Conservation (phyloP, 164 flowering plant genomes). For the Cinnamomum micranthum region DNA sequence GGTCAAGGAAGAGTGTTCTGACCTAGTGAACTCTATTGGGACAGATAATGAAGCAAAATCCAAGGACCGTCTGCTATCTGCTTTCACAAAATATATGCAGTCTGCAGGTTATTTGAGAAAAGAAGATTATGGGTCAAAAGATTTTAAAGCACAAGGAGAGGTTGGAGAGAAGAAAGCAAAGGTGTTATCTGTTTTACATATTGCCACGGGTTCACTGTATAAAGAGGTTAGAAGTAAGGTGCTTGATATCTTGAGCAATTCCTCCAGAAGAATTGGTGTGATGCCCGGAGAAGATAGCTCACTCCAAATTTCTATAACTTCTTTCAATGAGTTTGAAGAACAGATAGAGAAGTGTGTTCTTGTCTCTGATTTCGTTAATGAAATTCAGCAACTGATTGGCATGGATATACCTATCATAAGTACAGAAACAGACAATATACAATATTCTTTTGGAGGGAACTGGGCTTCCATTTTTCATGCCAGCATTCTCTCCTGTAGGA, state of each 20-base stretch:
- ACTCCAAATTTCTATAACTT: constrained; percentile 39
- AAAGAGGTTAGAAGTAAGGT: constrained; percentile 52
- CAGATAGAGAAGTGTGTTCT: constrained; percentile 80
- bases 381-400: constrained; percentile 38
- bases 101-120: constrained; percentile 49
- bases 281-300: constrained; percentile 24
- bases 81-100: constrained; percentile 63
- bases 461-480: constrained; percentile 66
- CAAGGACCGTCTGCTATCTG: constrained; percentile 62
- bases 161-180: constrained; percentile 59
- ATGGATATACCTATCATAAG: constrained; percentile 19
- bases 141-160: constrained; percentile 28
- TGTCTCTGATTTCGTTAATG: constrained; percentile 55
- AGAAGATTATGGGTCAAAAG: constrained; percentile 43
- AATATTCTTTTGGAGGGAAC: constrained; percentile 27
- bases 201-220: constrained; percentile 53
- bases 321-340: constrained; percentile 61
- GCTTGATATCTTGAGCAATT: constrained; percentile 32
- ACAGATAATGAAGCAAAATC: constrained; percentile 71
- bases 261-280: constrained; percentile 17
- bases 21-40: constrained; percentile 63
- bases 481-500: constrained; percentile 50
- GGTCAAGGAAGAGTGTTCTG: constrained; percentile 67
- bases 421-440: constrained; percentile 19
- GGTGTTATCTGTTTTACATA: constrained; percentile 39